Evolutionary conservation across 1,284 basidiomycete genomes (phyloP).

Genomic region (Grifola frondosa): DNA sequence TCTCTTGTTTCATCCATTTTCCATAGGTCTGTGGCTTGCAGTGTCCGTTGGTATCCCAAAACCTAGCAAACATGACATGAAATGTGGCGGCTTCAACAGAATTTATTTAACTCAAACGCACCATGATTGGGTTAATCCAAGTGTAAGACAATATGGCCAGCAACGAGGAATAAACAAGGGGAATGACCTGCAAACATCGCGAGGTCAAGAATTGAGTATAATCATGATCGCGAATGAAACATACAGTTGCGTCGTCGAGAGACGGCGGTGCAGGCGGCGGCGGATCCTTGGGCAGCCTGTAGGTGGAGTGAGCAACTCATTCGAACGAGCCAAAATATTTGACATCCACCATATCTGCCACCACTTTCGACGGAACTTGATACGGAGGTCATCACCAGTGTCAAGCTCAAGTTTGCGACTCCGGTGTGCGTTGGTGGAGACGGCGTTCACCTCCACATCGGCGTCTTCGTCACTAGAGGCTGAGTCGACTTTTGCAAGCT

Average conservation of each 20-base stretch:
- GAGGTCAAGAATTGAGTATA: too few species aligned
- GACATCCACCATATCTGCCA: conserved; percentile 44
- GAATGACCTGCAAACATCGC: too few species aligned
- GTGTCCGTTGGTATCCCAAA: conserved; percentile 66
- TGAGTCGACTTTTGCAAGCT: conserved; percentile 13
- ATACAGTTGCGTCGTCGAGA: conserved; percentile 56
- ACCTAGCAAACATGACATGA: conserved; percentile 38
- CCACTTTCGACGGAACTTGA: conserved; percentile 45
- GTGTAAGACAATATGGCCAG: conserved; percentile 60
- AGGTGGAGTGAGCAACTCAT: neutral
- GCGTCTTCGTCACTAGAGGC: conserved; percentile 14
- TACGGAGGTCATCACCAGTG: conserved; percentile 43
- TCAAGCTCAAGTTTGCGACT: conserved; percentile 42
- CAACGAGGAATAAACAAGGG: conserved; percentile 56
- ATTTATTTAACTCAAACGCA: conserved; percentile 22
- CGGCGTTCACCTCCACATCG: conserved; percentile 3
- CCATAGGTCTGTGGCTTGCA: conserved; percentile 76
- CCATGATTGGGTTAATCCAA: conserved; percentile 74
- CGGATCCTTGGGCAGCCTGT: conserved; percentile 56
- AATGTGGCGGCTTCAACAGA: too few species aligned
- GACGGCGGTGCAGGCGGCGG: conserved; percentile 57
- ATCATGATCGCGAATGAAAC: too few species aligned
- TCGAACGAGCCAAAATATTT: conserved; percentile 4
- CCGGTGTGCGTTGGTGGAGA: conserved; percentile 2
- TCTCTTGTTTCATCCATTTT: conserved; percentile 58